A percentile compares a stretch with the other conserved stretches of the same genome.
Evolutionary conservation across 495 filamentous ascomycete genomes (phyloP).

Genomic region (Hyphodiscus hymeniophilus): DNA sequence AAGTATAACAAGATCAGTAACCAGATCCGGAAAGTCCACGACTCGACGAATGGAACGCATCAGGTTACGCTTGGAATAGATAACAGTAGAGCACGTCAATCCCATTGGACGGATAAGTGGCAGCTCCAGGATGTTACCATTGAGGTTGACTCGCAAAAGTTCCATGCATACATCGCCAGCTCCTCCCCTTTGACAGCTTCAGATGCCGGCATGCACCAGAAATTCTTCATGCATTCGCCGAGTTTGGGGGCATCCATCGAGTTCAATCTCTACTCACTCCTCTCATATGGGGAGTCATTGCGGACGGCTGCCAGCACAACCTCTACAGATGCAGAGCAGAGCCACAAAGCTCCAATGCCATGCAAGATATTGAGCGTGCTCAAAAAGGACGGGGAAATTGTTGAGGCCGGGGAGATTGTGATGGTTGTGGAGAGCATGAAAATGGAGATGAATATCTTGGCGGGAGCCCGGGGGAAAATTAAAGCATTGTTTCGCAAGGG

Average conservation of each 20-base stretch:
- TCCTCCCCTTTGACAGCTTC: not conserved
- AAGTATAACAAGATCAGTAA: not conserved
- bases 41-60: not conserved
- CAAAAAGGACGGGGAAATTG: not conserved
- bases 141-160: not conserved
- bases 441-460: conserved; percentile 11
- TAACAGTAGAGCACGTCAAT: not conserved
- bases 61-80: not conserved
- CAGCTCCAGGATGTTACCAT: not conserved
- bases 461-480: conserved; percentile 18
- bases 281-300: not conserved
- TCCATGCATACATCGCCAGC: not conserved
- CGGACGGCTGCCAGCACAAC: not conserved
- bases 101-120: not conserved
- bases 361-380: conserved; percentile 2
- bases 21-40: not conserved
- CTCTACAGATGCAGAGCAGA: not conserved
- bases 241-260: not conserved
- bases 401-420: not conserved
- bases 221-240: not conserved
- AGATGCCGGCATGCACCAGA: not conserved
- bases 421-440: conserved; percentile 7
- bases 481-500: conserved; percentile 1
- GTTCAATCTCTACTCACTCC: not conserved
- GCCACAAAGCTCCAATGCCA: conserved; percentile 5